Conservation (phyloP, 2,329 filamentous ascomycete genomes). For the Venturia oleaginea region DNA sequence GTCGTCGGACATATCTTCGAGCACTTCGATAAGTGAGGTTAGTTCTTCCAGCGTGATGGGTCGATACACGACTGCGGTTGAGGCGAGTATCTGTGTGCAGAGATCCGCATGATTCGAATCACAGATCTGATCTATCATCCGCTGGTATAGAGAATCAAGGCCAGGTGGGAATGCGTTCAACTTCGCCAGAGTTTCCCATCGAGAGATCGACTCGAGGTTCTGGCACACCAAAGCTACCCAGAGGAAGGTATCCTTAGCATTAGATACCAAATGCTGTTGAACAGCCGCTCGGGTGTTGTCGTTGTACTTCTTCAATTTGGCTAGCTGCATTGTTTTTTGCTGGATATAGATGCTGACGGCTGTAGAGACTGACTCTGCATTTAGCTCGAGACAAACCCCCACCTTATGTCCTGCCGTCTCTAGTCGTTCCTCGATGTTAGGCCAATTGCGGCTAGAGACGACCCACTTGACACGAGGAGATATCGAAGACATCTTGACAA, state of each 20-base stretch:
- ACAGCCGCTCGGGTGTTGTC: slow-evolving; percentile 16
- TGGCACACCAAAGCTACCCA: slow-evolving; percentile 37
- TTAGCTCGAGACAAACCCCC: slow-evolving; percentile 28
- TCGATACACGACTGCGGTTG: slow-evolving; percentile 24
- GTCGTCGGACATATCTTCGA: slow-evolving; percentile 15
- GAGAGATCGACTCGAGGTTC: slow-evolving; percentile 20
- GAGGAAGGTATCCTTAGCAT: slow-evolving; percentile 35
- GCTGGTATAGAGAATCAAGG: slow-evolving; percentile 29
- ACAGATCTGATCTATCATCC: slow-evolving; percentile 30
- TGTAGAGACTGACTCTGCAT: slow-evolving; percentile 23
- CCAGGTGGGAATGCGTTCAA: slow-evolving; percentile 26
- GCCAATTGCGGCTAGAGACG: slow-evolving; percentile 36
- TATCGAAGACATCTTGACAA: slow-evolving; percentile 10
- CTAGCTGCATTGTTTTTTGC: slow-evolving; percentile 25
- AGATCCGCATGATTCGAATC: slow-evolving; percentile 21
- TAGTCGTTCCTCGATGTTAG: slow-evolving; percentile 28
- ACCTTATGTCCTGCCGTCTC: slow-evolving; percentile 17
- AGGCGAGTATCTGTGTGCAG: slow-evolving; percentile 29
- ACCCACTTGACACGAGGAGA: slow-evolving; percentile 26
- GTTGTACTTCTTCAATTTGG: slow-evolving; percentile 21
- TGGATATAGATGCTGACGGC: slow-evolving; percentile 33
- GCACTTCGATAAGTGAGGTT: slow-evolving; percentile 18
- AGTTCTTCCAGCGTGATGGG: slow-evolving; percentile 32
- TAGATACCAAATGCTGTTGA: slow-evolving; percentile 20
- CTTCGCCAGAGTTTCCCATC: slow-evolving; percentile 16